A percentile compares a stretch with the other conserved stretches of the same genome.
These are phyloP conservation scores for Hypericum androsaemum DNA, from an alignment of 345 rosid species.

Conservation along the genomic window DNA sequence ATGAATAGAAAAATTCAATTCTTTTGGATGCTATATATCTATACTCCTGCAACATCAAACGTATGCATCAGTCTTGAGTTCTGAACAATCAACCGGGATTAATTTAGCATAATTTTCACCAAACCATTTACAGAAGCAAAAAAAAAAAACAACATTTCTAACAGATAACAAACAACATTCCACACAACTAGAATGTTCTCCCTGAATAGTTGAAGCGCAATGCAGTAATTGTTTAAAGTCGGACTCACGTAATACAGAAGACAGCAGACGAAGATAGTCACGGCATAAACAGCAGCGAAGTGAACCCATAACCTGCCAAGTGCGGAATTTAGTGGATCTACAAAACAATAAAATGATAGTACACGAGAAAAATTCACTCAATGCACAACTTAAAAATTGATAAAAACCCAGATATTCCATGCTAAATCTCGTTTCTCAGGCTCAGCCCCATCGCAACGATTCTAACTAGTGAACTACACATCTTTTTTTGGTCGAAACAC, in stretches of 20 bases:
- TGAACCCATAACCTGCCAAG: constrained; percentile 87
- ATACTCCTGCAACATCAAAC: constrained; percentile 57
- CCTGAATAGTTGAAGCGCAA: neutral
- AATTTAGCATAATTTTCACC: constrained; percentile 9
- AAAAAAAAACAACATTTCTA: neutral
- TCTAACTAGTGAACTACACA: no score
- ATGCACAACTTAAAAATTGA: no score
- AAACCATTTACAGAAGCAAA: neutral
- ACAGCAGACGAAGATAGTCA: constrained; percentile 60
- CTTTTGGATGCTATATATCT: constrained; percentile 59
- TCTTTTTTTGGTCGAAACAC: no score
- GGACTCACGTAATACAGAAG: constrained; percentile 70
- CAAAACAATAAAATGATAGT: neutral
- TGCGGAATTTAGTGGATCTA: constrained; percentile 19
- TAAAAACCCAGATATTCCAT: no score
- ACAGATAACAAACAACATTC: neutral
- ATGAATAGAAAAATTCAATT: constrained; percentile 60
- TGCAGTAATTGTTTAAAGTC: constrained; percentile 1
- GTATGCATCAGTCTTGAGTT: no score
- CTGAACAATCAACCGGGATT: constrained; percentile 1
- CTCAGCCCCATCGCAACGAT: no score
- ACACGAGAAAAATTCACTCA: no score
- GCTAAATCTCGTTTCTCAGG: no score
- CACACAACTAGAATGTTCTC: neutral
- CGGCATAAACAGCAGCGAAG: constrained; percentile 63